Evolutionary conservation across 1,139 yeast genomes (phyloP).

Genomic region (Hyphopichia khmerensis): DNA sequence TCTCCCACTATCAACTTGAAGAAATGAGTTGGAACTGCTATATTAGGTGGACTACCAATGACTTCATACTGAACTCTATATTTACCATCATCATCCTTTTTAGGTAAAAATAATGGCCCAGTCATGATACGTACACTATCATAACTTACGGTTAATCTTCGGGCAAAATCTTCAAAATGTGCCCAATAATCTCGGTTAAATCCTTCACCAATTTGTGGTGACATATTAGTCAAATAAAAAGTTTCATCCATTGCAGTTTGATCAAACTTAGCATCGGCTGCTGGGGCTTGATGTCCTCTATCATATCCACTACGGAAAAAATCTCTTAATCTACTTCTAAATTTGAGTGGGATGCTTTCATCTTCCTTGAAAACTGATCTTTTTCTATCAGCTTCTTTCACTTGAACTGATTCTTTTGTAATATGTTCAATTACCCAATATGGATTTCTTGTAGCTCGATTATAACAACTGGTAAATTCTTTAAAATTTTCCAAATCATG

Average conservation of each 20-base stretch:
- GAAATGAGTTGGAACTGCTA: constrained; percentile 97
- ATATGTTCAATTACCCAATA: constrained; percentile 89
- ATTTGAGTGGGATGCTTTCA: constrained; percentile 72
- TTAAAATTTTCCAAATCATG: constrained; percentile 74
- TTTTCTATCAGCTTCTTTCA: constrained; percentile 70
- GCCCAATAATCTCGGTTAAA: constrained; percentile 98
- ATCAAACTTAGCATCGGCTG: constrained; percentile 90
- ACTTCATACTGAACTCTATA: constrained; percentile 84
- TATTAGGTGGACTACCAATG: constrained; percentile 93
- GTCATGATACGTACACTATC: constrained; percentile 81
- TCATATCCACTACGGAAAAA: constrained; percentile 95
- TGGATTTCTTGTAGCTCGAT: constrained; percentile 83
- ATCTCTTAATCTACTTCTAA: constrained; percentile 75
- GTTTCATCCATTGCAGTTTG: constrained; percentile 96
- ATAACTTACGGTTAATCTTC: constrained; percentile 70
- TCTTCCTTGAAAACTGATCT: constrained; percentile 86
- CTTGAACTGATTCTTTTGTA: constrained; percentile 58
- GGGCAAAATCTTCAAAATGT: constrained; percentile 84
- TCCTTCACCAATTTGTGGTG: constrained; percentile 98
- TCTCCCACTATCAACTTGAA: constrained; percentile 90
- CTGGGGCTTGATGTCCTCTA: constrained; percentile 97
- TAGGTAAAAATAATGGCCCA: constrained; percentile 91
- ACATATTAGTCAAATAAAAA: constrained; percentile 81
- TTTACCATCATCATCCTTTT: constrained; percentile 67
- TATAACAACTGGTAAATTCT: constrained; percentile 84